Percentiles rank a stretch among this genome's conserved stretches.
Conservation (phyloP, 768 basidiomycete genomes). For the Termitomyces sp. region DNA sequence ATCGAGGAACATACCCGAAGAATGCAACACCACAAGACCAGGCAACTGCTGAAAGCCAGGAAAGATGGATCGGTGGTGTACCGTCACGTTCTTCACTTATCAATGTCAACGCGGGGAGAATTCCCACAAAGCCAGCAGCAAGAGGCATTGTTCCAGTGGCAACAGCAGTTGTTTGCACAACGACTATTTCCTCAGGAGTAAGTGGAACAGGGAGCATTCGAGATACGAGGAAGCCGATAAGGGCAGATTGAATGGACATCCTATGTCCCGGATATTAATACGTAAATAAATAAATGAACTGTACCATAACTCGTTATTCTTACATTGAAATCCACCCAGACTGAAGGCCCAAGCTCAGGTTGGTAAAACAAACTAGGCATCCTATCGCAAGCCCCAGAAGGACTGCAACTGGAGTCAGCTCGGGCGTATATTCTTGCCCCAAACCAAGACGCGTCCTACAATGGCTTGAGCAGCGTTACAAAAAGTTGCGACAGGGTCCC, state of each 20-base stretch:
- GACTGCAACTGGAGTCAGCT: constrained; percentile 54
- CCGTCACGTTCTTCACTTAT: constrained; percentile 75
- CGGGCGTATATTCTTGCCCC: constrained; percentile 25
- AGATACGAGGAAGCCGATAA: constrained; percentile 87
- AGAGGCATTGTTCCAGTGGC: constrained; percentile 90
- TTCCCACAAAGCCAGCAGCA: constrained; percentile 85
- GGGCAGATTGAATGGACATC: constrained; percentile 94
- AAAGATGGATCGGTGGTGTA: constrained; percentile 64
- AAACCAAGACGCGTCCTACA: constrained; percentile 4
- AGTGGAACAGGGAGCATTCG: constrained; percentile 65
- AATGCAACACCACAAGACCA: constrained; percentile 94
- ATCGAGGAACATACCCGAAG: constrained; percentile 57
- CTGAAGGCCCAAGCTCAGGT: constrained; percentile 82
- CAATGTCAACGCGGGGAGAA: constrained; percentile 82
- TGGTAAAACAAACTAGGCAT: constrained; percentile 86
- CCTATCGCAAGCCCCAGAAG: constrained; percentile 78
- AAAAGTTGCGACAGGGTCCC: background rate
- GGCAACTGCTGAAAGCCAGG: constrained; percentile 65
- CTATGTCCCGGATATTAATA: too few species aligned
- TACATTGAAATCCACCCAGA: constrained; percentile 90
- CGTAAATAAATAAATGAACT: background rate
- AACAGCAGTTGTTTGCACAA: constrained; percentile 92
- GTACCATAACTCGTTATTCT: constrained; percentile 15
- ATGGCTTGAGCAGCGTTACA: background rate
- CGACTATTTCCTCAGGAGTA: constrained; percentile 89